Conservation (phyloP, 306 rosid species). For the Trifolium repens region DNA sequence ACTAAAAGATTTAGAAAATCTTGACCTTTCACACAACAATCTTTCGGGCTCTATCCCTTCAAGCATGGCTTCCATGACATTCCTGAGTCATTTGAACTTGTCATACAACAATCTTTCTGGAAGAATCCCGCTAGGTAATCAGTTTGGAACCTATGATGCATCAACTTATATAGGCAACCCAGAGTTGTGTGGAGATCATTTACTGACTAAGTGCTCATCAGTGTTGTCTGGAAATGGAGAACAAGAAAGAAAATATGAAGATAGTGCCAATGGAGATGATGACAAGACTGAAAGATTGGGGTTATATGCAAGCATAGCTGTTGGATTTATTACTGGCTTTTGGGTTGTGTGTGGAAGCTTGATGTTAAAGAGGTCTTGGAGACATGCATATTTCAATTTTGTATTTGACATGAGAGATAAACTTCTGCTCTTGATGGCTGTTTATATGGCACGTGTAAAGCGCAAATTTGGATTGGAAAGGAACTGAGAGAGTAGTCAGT, state of each 20-base stretch:
- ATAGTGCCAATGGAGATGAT: constrained; percentile 4
- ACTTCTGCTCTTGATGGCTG: not conserved
- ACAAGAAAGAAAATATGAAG: constrained; percentile 14
- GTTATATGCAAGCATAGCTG: constrained; percentile 27
- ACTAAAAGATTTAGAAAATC: not conserved
- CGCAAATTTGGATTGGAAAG: constrained; percentile 20
- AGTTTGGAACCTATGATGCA: not conserved
- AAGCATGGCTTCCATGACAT: not conserved
- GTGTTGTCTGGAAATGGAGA: not conserved
- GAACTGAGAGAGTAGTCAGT: not conserved
- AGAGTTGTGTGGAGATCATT: not conserved
- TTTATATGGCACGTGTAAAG: not conserved
- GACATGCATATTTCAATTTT: constrained; percentile 36
- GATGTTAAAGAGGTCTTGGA: constrained; percentile 34
- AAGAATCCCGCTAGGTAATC: not conserved
- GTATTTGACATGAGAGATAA: constrained; percentile 7
- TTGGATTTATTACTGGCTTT: constrained; percentile 14
- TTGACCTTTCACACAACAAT: not conserved
- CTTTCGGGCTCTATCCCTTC: not conserved
- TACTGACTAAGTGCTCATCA: not conserved
- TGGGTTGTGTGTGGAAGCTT: constrained; percentile 36
- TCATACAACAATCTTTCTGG: not conserved
- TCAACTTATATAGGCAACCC: not conserved
- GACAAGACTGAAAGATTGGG: constrained; percentile 31
- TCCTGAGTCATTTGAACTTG: too few relatives aligned